Percentiles rank a stretch among this genome's conserved stretches.
phyloP scores from a whole-genome alignment of 495 filamentous ascomycete species.

The Lasiosphaeriaceae sp. region DNA sequence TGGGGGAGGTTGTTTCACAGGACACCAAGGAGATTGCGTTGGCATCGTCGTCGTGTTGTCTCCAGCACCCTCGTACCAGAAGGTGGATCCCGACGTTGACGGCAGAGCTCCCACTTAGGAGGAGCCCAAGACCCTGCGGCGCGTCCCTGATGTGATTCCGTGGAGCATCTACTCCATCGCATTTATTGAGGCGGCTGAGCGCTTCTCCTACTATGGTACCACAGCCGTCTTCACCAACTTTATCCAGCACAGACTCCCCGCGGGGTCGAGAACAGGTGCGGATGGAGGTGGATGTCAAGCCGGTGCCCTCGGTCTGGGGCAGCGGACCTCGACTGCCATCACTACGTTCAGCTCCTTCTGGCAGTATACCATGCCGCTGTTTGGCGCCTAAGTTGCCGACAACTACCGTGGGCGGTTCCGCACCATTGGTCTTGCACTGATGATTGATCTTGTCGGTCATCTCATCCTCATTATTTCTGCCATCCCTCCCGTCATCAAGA shows the following conservation, averaged over 20 bases:
- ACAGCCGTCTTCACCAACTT: constrained; percentile 55
- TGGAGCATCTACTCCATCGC: constrained; percentile 65
- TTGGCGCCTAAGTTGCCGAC: constrained; percentile 69
- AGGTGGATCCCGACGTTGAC: neutral
- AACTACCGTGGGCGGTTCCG: constrained; percentile 66
- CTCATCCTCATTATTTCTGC: constrained; percentile 61
- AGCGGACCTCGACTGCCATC: constrained; percentile 60
- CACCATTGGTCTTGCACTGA: constrained; percentile 59
- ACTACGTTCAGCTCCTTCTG: constrained; percentile 72
- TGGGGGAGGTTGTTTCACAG: neutral
- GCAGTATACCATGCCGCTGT: constrained; percentile 66
- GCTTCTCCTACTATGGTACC: constrained; percentile 76
- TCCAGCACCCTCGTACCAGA: neutral
- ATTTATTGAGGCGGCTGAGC: constrained; percentile 73
- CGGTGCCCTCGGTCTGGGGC: constrained; percentile 65
- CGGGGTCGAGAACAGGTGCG: constrained; percentile 57
- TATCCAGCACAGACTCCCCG: constrained; percentile 62
- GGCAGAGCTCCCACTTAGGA: constrained; percentile 50
- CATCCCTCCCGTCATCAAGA: constrained; percentile 56
- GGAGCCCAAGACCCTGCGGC: constrained; percentile 57
- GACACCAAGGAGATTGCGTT: neutral
- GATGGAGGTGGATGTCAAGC: constrained; percentile 60
- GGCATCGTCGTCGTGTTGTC: neutral
- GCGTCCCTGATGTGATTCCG: constrained; percentile 62
- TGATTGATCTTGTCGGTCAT: constrained; percentile 60